Evolutionary conservation across 2,329 filamentous ascomycete genomes (phyloP).

Genomic region (Fonsecaea pedrosoi): DNA sequence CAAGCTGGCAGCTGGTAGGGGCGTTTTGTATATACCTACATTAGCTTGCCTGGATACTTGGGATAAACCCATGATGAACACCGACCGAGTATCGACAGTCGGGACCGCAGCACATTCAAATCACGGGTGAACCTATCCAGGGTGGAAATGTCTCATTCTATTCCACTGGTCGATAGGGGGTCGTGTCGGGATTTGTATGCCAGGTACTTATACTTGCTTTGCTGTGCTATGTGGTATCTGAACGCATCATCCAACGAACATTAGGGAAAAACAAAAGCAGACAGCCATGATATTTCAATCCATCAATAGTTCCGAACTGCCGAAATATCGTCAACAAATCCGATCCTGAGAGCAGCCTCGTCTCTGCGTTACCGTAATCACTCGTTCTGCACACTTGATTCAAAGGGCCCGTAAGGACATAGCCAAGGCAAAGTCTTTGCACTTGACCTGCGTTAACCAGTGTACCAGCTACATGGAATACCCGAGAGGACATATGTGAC

Average conservation of each 20-base stretch:
- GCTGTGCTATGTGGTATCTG: slow-evolving; percentile 7
- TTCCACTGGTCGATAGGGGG: background rate
- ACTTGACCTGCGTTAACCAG: background rate
- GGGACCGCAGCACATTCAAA: background rate
- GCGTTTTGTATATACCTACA: too few species aligned
- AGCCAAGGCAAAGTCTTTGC: background rate
- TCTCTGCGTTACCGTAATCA: background rate
- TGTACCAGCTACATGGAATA: slow-evolving; percentile 11
- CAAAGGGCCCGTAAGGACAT: too few species aligned
- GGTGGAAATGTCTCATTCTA: background rate
- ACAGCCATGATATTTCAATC: background rate
- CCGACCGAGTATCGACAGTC: too few species aligned
- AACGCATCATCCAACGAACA: slow-evolving; percentile 6
- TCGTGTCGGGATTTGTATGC: background rate
- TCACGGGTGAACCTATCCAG: background rate
- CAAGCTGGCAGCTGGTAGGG: too few species aligned
- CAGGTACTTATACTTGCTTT: background rate
- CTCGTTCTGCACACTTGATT: background rate
- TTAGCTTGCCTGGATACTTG: too few species aligned
- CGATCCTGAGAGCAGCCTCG: background rate
- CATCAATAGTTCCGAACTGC: slow-evolving; percentile 6
- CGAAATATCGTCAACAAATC: slow-evolving; percentile 1
- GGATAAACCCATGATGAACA: too few species aligned
- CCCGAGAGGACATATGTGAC: slow-evolving; percentile 12
- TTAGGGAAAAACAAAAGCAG: slow-evolving; percentile 9